These are phyloP conservation scores for Linnemannia schmuckeri DNA, from an alignment of 192 early-diverging fungal species.

Conservation along the genomic window DNA sequence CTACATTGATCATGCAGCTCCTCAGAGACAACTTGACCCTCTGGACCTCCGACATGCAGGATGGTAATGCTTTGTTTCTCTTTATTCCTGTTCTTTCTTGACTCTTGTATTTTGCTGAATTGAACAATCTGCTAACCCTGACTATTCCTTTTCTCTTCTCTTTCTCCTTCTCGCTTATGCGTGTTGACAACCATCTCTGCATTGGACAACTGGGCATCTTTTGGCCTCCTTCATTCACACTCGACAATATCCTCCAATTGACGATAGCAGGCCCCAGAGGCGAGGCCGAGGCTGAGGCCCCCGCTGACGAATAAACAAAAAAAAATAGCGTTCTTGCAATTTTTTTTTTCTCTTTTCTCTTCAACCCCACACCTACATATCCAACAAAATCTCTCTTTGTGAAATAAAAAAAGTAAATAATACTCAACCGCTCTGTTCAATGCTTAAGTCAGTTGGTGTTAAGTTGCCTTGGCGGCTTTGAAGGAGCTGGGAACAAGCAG, in stretches of 20 bases:
- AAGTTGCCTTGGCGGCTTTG: background rate
- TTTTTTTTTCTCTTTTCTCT: background rate
- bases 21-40: constrained; percentile 99
- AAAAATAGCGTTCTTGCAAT: background rate
- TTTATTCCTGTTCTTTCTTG: background rate
- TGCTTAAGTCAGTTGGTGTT: background rate
- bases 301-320: constrained; percentile 38
- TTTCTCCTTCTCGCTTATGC: background rate
- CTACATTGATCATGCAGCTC: constrained; percentile 97
- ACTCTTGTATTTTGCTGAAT: background rate
- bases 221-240: background rate
- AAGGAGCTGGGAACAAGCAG: background rate
- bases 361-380: background rate
- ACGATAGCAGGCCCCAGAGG: constrained; percentile 27
- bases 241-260: background rate
- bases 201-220: background rate
- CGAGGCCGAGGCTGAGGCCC: constrained; percentile 39
- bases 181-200: background rate
- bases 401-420: constrained; percentile 11
- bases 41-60: constrained; percentile 92
- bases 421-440: background rate
- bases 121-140: background rate
- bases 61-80: constrained; percentile 26
- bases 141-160: background rate
- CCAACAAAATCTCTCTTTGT: constrained; percentile 5